Evolutionary conservation across 2,329 filamentous ascomycete genomes (phyloP), one percentile per base, ranked within the genome.

Genomic region (Ilyonectria mors-panacis): DNA sequence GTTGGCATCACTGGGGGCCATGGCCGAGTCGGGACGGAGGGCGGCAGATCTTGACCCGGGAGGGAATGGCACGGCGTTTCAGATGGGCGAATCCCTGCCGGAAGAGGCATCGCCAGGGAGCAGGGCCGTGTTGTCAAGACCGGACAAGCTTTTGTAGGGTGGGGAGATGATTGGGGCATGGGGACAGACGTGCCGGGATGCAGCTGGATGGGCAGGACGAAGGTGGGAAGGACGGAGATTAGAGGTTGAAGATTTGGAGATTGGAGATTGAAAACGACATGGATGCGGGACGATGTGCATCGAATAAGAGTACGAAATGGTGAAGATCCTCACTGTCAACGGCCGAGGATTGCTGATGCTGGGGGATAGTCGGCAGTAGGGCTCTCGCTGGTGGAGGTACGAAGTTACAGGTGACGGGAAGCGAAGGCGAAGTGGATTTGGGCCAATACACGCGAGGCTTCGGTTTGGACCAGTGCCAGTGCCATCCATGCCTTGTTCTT

Each of bases 61-160:
- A 66, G 39, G 76, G 73, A 57, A 78, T 73, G 71, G 73, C 60
- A 70, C 70, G 73, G 72, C 74, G 79, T 81, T 81, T 81, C 79
- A 81, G 72, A 76, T 64, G 44, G 35, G 75, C 70, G 37, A 50
- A 80, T 79, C 78, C 73, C 72, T 79, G 66, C 79, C 71, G 23
- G 33, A 75, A 71, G 65, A 59, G 68, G 77, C 15, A 75, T 68
- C 59, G 65, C 69, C 63, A 66, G 73, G 53, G 53, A 65, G 59
- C 63, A 67, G 39, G 74, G 70, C 69, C 67, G 68, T 70, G 74
- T 76, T 80, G 78, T 79, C 77, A 79, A 79, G 78, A 76, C 77
- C 44, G 73, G 78, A 81, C 78, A 81, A 80, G 79, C 79, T 81
- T 42, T 81, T 80, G 75, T 77, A 73, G 77, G 72, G 73, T 69